Percentiles rank a stretch among this genome's conserved stretches.
Evolutionary conservation across 352 stramenopile species (phyloP).

Genomic region (Peronosclerospora sorghi): DNA sequence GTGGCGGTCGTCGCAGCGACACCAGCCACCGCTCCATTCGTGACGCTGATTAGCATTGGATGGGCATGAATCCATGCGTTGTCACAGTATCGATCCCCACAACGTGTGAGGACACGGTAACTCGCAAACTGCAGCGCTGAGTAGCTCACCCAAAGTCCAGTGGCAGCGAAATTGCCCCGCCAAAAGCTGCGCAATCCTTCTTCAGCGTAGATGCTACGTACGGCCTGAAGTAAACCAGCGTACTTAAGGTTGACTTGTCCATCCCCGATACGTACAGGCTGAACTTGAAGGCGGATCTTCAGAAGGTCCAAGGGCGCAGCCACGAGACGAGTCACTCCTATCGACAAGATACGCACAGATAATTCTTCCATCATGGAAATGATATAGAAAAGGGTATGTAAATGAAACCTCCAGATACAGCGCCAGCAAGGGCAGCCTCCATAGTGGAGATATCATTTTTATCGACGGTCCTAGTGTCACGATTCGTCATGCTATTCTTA

Average conservation of each 20-base stretch:
- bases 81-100: constrained; percentile 22
- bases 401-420: constrained; percentile 41
- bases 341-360: neutral
- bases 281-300: constrained; percentile 80
- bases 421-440: constrained; percentile 47
- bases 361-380: neutral
- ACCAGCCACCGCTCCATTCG: constrained; percentile 79
- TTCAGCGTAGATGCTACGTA: constrained; percentile 62
- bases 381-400: neutral
- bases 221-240: constrained; percentile 36
- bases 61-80: neutral
- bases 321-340: constrained; percentile 50
- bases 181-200: constrained; percentile 76
- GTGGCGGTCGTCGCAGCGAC: constrained; percentile 82
- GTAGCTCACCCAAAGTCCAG: constrained; percentile 74
- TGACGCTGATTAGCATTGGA: constrained; percentile 37
- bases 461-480: constrained; percentile 1
- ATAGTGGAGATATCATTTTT: constrained; percentile 23
- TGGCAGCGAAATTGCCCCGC: constrained; percentile 70
- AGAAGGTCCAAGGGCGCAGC: constrained; percentile 68
- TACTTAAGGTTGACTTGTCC: constrained; percentile 29
- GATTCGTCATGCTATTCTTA: constrained; percentile 10
- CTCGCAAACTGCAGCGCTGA: constrained; percentile 64
- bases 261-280: constrained; percentile 35
- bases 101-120: constrained; percentile 39